phyloP scores from a whole-genome alignment of 73 alveolate species.

The Paramecium caudatum region DNA sequence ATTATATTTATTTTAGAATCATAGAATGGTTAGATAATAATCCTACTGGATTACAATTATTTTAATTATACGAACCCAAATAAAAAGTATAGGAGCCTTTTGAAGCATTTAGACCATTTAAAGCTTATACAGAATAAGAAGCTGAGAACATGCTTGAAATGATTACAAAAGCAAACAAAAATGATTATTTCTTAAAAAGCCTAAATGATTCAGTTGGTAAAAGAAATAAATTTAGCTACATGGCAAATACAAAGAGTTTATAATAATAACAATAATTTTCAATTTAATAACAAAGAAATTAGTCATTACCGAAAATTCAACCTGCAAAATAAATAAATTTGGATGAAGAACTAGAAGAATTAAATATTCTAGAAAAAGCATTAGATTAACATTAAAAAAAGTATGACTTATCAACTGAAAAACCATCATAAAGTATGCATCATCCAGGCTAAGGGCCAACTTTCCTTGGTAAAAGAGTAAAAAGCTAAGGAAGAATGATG shows the following conservation, averaged over 20 bases:
- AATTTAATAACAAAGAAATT: conserved; percentile 24
- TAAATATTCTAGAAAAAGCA: conserved; percentile 65
- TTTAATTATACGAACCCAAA: conserved; percentile 58
- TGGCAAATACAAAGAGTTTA: conserved; percentile 59
- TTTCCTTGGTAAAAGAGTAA: not conserved
- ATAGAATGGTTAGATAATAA: conserved; percentile 73
- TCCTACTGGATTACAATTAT: conserved; percentile 63
- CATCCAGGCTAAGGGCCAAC: not conserved
- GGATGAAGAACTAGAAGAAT: conserved; percentile 65
- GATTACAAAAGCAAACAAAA: conserved; percentile 68
- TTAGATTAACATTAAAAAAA: conserved; percentile 68
- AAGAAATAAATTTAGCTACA: conserved; percentile 66
- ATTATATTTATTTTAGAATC: not conserved
- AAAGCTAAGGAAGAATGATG: conserved; percentile 44
- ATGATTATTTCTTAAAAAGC: conserved; percentile 60
- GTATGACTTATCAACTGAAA: conserved; percentile 39
- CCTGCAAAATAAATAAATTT: conserved; percentile 13
- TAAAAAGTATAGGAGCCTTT: conserved; percentile 61
- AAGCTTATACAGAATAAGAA: conserved; percentile 66
- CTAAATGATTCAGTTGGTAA: conserved; percentile 62
- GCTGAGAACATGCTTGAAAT: conserved; percentile 68
- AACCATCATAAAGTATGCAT: conserved; percentile 32
- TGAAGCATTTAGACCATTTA: conserved; percentile 69
- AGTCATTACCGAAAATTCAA: conserved; percentile 27
- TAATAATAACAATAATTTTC: conserved; percentile 39